Base-by-base conservation (phyloP, 192 early-diverging fungal genomes). In the Gamsiella multidivaricata region DNA sequence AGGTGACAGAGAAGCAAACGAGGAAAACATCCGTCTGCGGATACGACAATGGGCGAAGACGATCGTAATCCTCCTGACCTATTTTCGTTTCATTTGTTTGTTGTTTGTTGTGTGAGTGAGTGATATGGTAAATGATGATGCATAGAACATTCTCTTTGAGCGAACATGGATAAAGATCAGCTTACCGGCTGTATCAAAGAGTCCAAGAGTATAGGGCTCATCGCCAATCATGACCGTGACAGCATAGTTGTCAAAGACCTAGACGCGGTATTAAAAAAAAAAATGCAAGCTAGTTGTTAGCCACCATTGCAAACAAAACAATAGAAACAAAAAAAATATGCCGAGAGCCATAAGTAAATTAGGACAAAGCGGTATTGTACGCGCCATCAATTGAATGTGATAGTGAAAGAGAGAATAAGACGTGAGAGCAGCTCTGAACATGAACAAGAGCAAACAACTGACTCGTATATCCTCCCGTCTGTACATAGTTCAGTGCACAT, bases 211-310 rank as follows among this genome's bases (percentile, higher is more conserved):
- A 84, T 96, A 97, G 22, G 96, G 97, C 80, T 98, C 95, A 73
- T 93, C 94, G 56, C 94, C 96, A 85, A 97, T 97, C 95, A 97
- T 98, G 59, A 98, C 95, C n/a, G 95, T 97, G 25, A 96, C 96
- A 55, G 95, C 94, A 88, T 98, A 98, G 81, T 98, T 97, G 85
- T 98, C 96, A 88, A 98, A 98, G n/a, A 93, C 91, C 87, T 91
- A 81, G 18, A 9, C 5, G 14, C 63, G 41, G 25, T 18, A 54
- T 37, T 22, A 39, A n/a, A 49, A 53, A 36, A 64, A 52, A 52
- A 15, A 52, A 39, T 36, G 15, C 37, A 12, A 32, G 36, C 20
- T 64, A 12, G n/a, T 33, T 6, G 59, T 36, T 53, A 46, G 45
- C n/a, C 45, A 46, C 8, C 14, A 41, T 41, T 18, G 12, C 9